Conservation (phyloP, 495 filamentous ascomycete species). For the Penicillium diatomitis region DNA sequence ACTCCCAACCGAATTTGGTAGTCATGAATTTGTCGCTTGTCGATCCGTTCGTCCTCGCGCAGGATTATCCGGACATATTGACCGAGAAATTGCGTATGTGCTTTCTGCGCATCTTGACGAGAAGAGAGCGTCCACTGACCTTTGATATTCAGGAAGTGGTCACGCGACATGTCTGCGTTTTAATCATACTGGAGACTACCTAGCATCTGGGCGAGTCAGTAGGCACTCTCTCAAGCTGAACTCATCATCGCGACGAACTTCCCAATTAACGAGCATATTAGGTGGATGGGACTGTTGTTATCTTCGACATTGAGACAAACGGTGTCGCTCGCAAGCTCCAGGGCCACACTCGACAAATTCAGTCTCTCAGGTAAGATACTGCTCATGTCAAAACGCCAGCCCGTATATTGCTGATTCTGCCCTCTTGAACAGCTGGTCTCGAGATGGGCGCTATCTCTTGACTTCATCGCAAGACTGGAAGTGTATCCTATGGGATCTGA, state of each 20-base stretch:
- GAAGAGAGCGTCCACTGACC: neutral
- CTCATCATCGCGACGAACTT: too few relatives aligned
- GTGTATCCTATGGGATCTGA: slow-evolving; percentile 87
- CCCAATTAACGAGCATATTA: slow-evolving; percentile 11
- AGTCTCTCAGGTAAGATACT: slow-evolving; percentile 54
- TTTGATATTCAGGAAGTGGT: slow-evolving; percentile 40
- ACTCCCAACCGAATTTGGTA: neutral
- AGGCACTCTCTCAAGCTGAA: neutral
- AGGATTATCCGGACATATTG: slow-evolving; percentile 88
- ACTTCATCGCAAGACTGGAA: slow-evolving; percentile 95
- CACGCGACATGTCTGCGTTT: slow-evolving; percentile 72
- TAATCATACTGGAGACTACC: slow-evolving; percentile 85
- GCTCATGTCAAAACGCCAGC: neutral
- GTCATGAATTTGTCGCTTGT: slow-evolving; percentile 71
- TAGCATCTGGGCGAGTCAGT: slow-evolving; percentile 79
- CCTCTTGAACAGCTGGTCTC: slow-evolving; percentile 64
- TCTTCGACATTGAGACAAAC: slow-evolving; percentile 96
- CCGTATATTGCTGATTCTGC: neutral
- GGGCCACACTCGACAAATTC: slow-evolving; percentile 84
- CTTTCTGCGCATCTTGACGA: neutral
- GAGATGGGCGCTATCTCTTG: slow-evolving; percentile 84
- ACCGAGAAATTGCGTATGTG: slow-evolving; percentile 69
- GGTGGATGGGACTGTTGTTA: slow-evolving; percentile 84
- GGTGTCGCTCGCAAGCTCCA: slow-evolving; percentile 87
- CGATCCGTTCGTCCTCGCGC: slow-evolving; percentile 76